Percentiles rank a stretch among this genome's conserved stretches.
Conservation (phyloP, 768 basidiomycete genomes). For the Leccinum subtestaceum region DNA sequence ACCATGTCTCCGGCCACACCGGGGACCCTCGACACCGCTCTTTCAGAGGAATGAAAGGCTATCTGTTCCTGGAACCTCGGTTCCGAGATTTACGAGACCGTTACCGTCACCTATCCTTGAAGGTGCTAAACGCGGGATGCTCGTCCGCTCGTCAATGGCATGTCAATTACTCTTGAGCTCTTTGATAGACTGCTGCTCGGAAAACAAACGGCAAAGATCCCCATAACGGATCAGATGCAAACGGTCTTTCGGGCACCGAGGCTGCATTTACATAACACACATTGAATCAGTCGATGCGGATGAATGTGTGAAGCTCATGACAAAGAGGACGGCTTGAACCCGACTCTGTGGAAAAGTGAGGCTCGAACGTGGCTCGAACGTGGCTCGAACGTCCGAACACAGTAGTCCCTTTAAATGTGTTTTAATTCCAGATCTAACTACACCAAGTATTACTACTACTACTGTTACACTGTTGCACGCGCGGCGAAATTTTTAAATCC, state of each 20-base stretch:
- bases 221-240: background rate
- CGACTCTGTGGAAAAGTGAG: no score
- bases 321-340: no score
- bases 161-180: background rate
- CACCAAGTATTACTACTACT: no score
- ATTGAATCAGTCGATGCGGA: background rate
- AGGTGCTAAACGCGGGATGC: background rate
- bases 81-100: background rate
- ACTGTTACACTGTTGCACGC: no score
- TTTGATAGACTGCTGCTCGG: background rate
- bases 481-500: no score
- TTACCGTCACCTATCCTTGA: no score
- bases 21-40: background rate
- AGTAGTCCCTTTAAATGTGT: no score
- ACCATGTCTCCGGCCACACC: background rate
- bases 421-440: no score
- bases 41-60: background rate
- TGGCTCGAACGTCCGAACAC: no score
- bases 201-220: background rate
- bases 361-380: no score
- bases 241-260: background rate
- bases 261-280: background rate
- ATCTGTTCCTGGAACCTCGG: background rate
- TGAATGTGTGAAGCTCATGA: background rate
- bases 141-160: background rate